A percentile compares a stretch with the other conserved stretches of the same genome.
Conservation (phyloP, 2,329 filamentous ascomycete genomes). For the Penicillium griseofulvum region DNA sequence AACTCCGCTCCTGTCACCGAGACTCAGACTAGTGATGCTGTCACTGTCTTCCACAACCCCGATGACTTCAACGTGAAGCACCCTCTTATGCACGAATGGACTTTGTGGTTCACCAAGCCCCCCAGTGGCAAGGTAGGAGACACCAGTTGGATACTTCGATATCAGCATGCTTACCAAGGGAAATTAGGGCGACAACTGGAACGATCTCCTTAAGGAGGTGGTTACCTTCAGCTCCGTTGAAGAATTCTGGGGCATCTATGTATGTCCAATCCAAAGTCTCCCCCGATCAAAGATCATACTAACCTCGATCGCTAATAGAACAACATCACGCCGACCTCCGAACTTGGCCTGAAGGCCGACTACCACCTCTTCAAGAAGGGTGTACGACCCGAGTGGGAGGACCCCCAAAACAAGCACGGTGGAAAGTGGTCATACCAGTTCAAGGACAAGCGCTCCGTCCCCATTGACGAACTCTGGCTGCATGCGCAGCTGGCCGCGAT, state of each 20-base stretch:
- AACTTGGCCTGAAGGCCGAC: slow-evolving; percentile 95
- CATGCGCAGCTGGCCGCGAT: slow-evolving; percentile 96
- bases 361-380: slow-evolving; percentile 99
- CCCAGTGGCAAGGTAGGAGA: slow-evolving; percentile 79
- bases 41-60: slow-evolving; percentile 97
- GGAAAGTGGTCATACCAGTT: slow-evolving; percentile 99
- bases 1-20: slow-evolving; percentile 53
- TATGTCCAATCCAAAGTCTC: slow-evolving; percentile 52
- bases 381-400: slow-evolving; percentile 97
- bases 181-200: slow-evolving; percentile 90
- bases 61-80: slow-evolving; percentile 99
- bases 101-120: slow-evolving; percentile 98
- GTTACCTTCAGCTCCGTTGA: slow-evolving; percentile 98
- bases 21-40: slow-evolving; percentile 56
- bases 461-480: slow-evolving; percentile 94
- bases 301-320: slow-evolving; percentile 62
- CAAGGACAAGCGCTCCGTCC: slow-evolving; percentile 89
- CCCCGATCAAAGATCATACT: slow-evolving; percentile 1
- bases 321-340: slow-evolving; percentile 95
- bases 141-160: slow-evolving; percentile 16
- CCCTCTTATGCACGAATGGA: slow-evolving; percentile 96
- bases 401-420: slow-evolving; percentile 96
- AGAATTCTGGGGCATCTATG: slow-evolving; percentile 99
- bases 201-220: slow-evolving; percentile 94
- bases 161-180: slow-evolving; percentile 13